Conservation (phyloP, 139 green algal species). For the Dunaliella primolecta region DNA sequence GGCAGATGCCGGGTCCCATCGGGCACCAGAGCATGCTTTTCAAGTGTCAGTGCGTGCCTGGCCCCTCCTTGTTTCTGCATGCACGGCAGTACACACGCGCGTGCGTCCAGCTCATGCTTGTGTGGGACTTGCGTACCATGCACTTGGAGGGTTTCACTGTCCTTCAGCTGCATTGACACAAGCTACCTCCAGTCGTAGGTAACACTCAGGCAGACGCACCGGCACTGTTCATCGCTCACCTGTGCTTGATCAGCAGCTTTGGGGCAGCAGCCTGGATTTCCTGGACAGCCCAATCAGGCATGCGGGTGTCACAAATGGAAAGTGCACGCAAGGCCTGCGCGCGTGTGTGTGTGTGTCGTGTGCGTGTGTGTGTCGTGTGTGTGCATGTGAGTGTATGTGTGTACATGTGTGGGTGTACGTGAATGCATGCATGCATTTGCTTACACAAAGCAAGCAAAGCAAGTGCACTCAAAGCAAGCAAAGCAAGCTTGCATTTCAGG, state of each 20-base stretch:
- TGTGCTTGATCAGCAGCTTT: conserved; percentile 23
- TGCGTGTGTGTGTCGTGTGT: too few species aligned
- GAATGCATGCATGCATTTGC: neutral
- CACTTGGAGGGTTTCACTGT: neutral
- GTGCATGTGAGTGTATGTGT: too few species aligned
- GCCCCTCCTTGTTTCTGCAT: neutral
- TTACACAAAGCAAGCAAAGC: too few species aligned
- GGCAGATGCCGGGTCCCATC: too few species aligned
- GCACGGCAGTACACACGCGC: neutral
- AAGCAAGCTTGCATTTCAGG: too few species aligned
- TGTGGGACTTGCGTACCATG: neutral
- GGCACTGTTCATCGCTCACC: neutral
- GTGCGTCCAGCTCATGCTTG: neutral
- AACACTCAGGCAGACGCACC: too few species aligned
- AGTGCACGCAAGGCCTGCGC: conserved; percentile 17
- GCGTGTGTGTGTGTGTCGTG: neutral
- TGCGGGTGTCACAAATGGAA: conserved; percentile 15
- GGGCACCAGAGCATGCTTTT: too few species aligned
- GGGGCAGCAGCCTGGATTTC: neutral
- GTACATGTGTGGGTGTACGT: too few species aligned
- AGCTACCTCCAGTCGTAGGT: too few species aligned
- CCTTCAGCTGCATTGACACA: neutral
- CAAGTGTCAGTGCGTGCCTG: too few species aligned
- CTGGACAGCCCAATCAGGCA: conserved; percentile 12
- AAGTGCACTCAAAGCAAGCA: too few species aligned